Evolutionary conservation across 2,329 filamentous ascomycete genomes (phyloP).

Genomic region (Endothia cerciana): DNA sequence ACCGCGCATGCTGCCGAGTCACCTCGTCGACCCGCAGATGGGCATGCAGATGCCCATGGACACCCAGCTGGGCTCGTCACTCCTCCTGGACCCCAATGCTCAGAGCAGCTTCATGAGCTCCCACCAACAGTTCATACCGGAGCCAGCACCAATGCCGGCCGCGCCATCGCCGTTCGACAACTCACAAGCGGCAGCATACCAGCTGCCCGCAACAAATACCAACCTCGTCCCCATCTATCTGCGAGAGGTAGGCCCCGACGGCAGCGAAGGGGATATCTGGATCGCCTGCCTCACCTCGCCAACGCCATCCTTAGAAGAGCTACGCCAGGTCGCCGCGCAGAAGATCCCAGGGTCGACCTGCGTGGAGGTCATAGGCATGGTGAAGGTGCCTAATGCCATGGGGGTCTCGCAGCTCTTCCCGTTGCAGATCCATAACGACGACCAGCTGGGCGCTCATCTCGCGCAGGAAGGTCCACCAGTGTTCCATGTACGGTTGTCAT

Average conservation of each 20-base stretch:
- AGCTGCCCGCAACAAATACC: slow-evolving; percentile 21
- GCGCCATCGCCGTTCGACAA: slow-evolving; percentile 32
- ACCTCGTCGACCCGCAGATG: slow-evolving; percentile 31
- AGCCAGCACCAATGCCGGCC: slow-evolving; percentile 31
- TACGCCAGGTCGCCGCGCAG: slow-evolving; percentile 62
- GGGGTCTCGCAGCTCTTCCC: slow-evolving; percentile 62
- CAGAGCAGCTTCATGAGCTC: slow-evolving; percentile 43
- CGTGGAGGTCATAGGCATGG: slow-evolving; percentile 66
- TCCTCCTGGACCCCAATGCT: slow-evolving; percentile 44
- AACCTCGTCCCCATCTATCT: slow-evolving; percentile 63
- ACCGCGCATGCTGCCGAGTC: slow-evolving; percentile 19
- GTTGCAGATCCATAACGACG: slow-evolving; percentile 70
- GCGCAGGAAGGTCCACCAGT: slow-evolving; percentile 56
- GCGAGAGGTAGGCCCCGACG: slow-evolving; percentile 68
- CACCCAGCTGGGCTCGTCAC: slow-evolving; percentile 42
- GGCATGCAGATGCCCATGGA: slow-evolving; percentile 55
- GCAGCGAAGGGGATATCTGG: slow-evolving; percentile 61
- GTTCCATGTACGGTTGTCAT: slow-evolving; percentile 44
- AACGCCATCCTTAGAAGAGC: slow-evolving; percentile 60
- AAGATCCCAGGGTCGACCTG: slow-evolving; percentile 65
- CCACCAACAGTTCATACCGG: slow-evolving; percentile 36
- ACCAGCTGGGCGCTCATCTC: slow-evolving; percentile 74
- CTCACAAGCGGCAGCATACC: slow-evolving; percentile 15
- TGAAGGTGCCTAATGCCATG: slow-evolving; percentile 51
- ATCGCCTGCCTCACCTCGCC: slow-evolving; percentile 63